A percentile compares a stretch with the other conserved stretches of the same genome.
phyloP scores from a whole-genome alignment of 371 early-diverging fungal genomes.

The Circinella minor region DNA sequence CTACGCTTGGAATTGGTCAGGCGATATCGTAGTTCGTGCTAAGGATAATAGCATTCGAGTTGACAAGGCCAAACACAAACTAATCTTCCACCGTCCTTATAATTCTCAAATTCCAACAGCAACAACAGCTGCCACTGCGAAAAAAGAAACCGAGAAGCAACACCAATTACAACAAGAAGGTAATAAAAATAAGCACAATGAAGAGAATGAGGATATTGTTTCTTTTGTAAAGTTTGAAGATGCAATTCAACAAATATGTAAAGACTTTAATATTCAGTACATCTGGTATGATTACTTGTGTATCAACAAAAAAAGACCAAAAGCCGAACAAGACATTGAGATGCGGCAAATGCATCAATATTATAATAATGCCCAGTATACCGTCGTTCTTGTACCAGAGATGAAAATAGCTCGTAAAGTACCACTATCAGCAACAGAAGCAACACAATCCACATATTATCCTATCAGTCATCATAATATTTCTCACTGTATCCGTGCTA shows the following conservation, averaged over 20 bases:
- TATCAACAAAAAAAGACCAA: neutral
- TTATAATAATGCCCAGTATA: neutral
- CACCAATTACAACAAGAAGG: neutral
- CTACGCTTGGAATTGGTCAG: slow-evolving; percentile 4
- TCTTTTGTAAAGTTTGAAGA: neutral
- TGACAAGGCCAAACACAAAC: neutral
- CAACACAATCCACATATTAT: neutral
- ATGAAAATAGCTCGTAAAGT: neutral
- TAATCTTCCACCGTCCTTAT: neutral
- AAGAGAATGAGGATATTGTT: neutral
- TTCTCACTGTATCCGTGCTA: neutral
- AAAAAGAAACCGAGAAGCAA: neutral
- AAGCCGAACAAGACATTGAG: neutral
- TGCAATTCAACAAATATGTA: neutral
- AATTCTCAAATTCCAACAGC: neutral
- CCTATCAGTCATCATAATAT: neutral
- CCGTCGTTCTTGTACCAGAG: neutral
- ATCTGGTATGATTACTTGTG: slow-evolving; percentile 1
- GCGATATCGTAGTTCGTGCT: slow-evolving; percentile 1
- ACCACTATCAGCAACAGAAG: neutral
- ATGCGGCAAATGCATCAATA: neutral
- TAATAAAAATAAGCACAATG: neutral
- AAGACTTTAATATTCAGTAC: neutral
- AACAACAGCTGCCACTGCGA: neutral
- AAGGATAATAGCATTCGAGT: neutral